Evolutionary conservation across 2,329 filamentous ascomycete species (phyloP), one percentile per base, ranked within the genome.

Genomic region (Sporothrix variecibatus): DNA sequence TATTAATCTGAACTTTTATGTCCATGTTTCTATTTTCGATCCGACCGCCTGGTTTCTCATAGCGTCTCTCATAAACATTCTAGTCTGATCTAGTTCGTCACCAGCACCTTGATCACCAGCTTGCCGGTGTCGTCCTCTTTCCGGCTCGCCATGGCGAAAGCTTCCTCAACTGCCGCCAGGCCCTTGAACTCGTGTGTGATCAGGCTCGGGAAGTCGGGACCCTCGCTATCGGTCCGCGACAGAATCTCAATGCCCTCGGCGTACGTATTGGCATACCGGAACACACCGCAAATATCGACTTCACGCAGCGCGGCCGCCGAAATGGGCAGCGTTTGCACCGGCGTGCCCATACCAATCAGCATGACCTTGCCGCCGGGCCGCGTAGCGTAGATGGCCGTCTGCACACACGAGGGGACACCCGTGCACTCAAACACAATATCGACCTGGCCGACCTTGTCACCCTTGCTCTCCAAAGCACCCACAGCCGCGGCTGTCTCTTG

Each of bases 211-310:
- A 95, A 85, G 76, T 92, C 89, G 0, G 92, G 92, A 76, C 93
- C 85, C 6, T 84, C 81, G 81, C 87, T 80, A 79, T 87, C 79
- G n/a, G 74, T 60, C 72, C 31, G 62, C 51, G 60, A 53, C 38
- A 89, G 80, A 70, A 89, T 81, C 74, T 85, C 80, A 74, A 89
- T 87, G 72, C 85, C 87, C 43, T 82, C 80, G 9, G 87, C 86
- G 80, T 95, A 95, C 0, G 92, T 92, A 82, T 94, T 91, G n/a
- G 90, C 90, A 78, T 93, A 93, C 73, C 91, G 86, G 82, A 93
- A 93, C 56, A 92, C 89, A 34, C 91, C 91, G 26, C 92, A 81
- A n/a, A 93, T 86, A 79, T 93, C 91, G 72, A 93, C 88, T 80
- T 94, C 92, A 71, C 91, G 87, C 5, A 92, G 85, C 7, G 91